A percentile compares a stretch with the other conserved stretches of the same genome.
phyloP scores from a whole-genome alignment of 139 green algal species.

The Tetraselmis chui region DNA sequence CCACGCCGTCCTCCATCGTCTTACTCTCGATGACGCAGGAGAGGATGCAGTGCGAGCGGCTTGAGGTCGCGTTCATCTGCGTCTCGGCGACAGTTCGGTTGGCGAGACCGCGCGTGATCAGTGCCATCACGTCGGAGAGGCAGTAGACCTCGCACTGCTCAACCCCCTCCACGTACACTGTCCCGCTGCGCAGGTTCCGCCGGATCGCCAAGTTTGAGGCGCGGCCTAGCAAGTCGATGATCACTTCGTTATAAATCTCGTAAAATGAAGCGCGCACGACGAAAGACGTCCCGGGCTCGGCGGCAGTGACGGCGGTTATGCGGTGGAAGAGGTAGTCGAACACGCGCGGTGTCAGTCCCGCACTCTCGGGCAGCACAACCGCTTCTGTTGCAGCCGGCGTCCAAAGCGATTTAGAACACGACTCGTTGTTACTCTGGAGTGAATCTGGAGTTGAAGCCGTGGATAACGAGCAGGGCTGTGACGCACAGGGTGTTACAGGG shows the following conservation, averaged over 20 bases:
- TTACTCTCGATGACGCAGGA: slow-evolving; percentile 18
- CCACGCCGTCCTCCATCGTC: slow-evolving; percentile 21
- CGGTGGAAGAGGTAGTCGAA: slow-evolving; percentile 5
- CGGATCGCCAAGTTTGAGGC: not conserved
- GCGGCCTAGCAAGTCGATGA: not conserved
- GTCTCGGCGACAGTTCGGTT: slow-evolving; percentile 25
- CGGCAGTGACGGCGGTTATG: not conserved
- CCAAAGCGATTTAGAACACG: not conserved
- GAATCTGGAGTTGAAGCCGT: not conserved
- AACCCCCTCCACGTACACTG: not conserved
- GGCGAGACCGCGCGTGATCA: slow-evolving; percentile 19
- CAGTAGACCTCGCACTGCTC: not conserved
- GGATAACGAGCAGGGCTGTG: no score
- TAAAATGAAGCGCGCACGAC: not conserved
- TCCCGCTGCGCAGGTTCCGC: not conserved
- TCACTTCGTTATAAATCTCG: not conserved
- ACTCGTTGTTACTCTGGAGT: no score
- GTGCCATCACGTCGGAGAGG: slow-evolving; percentile 23
- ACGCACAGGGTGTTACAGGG: no score
- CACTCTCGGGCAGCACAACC: slow-evolving; percentile 4
- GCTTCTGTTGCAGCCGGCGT: not conserved
- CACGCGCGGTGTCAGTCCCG: slow-evolving; percentile 1
- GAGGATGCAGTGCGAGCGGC: slow-evolving; percentile 33
- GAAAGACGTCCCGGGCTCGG: not conserved
- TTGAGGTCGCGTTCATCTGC: slow-evolving; percentile 27